Evolutionary conservation across 75 land plant genomes (phyloP).

Genomic region (Cunninghamia lanceolata): DNA sequence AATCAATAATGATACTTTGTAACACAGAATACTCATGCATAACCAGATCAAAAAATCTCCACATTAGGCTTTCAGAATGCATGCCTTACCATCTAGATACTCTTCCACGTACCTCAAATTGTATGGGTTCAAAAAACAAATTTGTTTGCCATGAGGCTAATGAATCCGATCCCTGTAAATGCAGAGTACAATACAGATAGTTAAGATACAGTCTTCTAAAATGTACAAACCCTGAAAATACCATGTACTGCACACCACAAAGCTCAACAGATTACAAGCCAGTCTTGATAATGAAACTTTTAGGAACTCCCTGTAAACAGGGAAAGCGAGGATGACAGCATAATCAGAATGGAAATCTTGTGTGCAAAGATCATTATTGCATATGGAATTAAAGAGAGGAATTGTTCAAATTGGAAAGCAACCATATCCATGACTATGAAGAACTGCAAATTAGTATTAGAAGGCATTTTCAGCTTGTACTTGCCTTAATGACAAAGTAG

Average conservation of each 20-base stretch:
- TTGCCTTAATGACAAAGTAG: conserved; percentile 74
- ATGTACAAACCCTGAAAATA: background rate
- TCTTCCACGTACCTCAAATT: conserved; percentile 65
- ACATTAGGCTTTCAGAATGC: background rate
- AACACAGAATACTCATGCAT: background rate
- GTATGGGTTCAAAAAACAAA: conserved; percentile 83
- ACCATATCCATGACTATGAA: background rate
- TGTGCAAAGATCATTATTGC: background rate
- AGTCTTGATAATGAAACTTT: background rate
- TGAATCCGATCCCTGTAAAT: conserved; percentile 82
- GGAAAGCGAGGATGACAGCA: background rate
- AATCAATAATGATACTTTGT: background rate
- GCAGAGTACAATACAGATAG: background rate
- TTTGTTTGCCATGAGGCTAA: conserved; percentile 96
- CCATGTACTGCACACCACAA: background rate
- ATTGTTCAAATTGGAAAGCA: background rate
- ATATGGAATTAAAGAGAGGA: background rate
- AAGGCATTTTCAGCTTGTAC: background rate
- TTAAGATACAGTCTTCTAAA: background rate
- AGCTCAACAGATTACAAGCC: background rate
- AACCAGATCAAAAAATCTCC: background rate
- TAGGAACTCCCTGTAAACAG: background rate
- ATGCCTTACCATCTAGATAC: background rate
- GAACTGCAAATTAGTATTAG: background rate
- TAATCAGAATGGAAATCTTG: background rate